Percentiles rank a stretch among this genome's conserved stretches.
Conservation (phyloP, 352 stramenopile genomes). For the Elongisporangium senticosum region DNA sequence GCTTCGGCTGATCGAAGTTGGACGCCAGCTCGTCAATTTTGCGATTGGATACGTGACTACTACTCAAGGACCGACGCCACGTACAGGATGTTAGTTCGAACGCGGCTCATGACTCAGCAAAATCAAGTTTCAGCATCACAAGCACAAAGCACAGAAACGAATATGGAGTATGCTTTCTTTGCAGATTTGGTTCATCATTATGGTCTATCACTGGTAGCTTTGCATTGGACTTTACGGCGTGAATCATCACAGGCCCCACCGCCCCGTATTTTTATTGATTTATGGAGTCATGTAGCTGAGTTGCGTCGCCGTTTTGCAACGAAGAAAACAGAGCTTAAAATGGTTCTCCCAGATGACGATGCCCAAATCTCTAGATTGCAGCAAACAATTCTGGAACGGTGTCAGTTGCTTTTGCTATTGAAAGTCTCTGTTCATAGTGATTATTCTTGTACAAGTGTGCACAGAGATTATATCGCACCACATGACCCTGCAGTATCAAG, state of each 20-base stretch:
- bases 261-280: slow-evolving; percentile 19
- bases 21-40: not conserved
- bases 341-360: not conserved
- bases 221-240: slow-evolving; percentile 22
- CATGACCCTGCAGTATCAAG: slow-evolving; percentile 20
- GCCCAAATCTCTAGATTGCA: slow-evolving; percentile 9
- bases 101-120: not conserved
- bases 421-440: slow-evolving; percentile 23
- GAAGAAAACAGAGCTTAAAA: slow-evolving; percentile 44
- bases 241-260: slow-evolving; percentile 3
- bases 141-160: not conserved
- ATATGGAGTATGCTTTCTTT: slow-evolving; percentile 52
- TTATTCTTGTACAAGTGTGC: slow-evolving; percentile 19
- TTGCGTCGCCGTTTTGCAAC: slow-evolving; percentile 29
- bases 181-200: slow-evolving; percentile 57
- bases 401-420: slow-evolving; percentile 30
- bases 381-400: slow-evolving; percentile 31
- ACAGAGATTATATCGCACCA: slow-evolving; percentile 28
- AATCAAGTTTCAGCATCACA: not conserved
- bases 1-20: not conserved
- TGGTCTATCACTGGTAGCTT: slow-evolving; percentile 17
- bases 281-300: slow-evolving; percentile 56
- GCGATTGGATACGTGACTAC: not conserved
- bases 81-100: not conserved
- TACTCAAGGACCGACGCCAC: not conserved